Conservation (phyloP, 2,329 filamentous ascomycete species). For the Microdochium paspali region DNA sequence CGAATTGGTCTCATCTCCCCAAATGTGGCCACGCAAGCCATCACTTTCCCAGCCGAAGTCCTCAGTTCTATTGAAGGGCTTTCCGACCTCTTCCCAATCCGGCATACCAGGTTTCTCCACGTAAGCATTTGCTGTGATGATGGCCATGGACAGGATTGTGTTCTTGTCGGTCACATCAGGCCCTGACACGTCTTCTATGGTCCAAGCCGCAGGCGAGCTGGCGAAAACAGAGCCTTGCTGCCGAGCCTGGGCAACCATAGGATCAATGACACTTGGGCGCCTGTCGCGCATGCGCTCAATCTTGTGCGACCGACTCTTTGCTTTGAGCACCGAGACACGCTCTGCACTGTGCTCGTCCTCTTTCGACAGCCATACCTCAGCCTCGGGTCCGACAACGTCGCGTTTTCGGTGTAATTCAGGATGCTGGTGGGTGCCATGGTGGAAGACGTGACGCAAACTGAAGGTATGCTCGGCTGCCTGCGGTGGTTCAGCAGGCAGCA, state of each 20-base stretch:
- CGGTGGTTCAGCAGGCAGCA: constrained; percentile 30
- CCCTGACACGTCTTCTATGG: constrained; percentile 64
- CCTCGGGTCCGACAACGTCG: constrained; percentile 53
- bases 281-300: constrained; percentile 81
- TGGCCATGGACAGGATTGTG: constrained; percentile 74
- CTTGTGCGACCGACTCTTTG: constrained; percentile 53
- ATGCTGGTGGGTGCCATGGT: constrained; percentile 76
- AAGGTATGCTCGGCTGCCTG: constrained; percentile 47
- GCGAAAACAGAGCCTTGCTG: constrained; percentile 57
- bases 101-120: constrained; percentile 60
- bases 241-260: constrained; percentile 65
- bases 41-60: constrained; percentile 92
- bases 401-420: constrained; percentile 68
- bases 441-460: constrained; percentile 80
- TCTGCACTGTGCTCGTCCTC: constrained; percentile 47
- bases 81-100: constrained; percentile 76
- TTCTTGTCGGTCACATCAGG: constrained; percentile 81
- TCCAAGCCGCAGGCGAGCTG: constrained; percentile 71
- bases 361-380: constrained; percentile 52
- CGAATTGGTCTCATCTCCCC: constrained; percentile 73
- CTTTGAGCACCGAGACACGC: constrained; percentile 42
- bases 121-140: constrained; percentile 87
- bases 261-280: constrained; percentile 65
- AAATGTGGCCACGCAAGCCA: constrained; percentile 85
- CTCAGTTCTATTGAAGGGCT: constrained; percentile 72